phyloP scores from a whole-genome alignment of 176 grass and related monocot species.

The Musa acuminata region DNA sequence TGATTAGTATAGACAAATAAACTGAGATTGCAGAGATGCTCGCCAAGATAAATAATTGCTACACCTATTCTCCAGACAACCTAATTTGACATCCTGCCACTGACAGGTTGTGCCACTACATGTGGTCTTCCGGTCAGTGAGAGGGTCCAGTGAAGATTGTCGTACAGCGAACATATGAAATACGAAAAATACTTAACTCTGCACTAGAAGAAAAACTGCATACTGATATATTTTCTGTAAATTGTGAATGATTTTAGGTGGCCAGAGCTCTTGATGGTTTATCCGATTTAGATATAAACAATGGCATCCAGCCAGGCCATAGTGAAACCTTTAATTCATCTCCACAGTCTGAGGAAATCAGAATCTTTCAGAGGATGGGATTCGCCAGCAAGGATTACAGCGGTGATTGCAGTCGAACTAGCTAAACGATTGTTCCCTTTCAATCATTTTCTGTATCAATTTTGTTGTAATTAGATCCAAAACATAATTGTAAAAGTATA shows the following conservation, averaged over 20 bases:
- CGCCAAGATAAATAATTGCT: not conserved
- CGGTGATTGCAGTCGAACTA: conserved; percentile 58
- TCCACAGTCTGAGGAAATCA: conserved; percentile 80
- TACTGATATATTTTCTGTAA: conserved; percentile 11
- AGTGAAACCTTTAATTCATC: conserved; percentile 73
- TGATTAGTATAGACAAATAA: not conserved
- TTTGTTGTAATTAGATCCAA: conserved; percentile 9
- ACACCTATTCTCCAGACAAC: not conserved
- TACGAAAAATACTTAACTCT: not conserved
- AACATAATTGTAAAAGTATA: not conserved
- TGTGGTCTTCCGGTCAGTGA: not conserved
- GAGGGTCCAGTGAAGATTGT: too few species aligned
- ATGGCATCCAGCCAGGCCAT: conserved; percentile 69
- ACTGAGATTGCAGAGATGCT: not conserved
- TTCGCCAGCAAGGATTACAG: conserved; percentile 59
- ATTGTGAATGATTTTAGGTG: conserved; percentile 32
- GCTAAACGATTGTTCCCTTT: conserved; percentile 28
- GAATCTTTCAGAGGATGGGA: conserved; percentile 82
- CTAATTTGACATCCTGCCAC: not conserved
- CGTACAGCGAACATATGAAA: not conserved
- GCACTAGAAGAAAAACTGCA: too few species aligned
- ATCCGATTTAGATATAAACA: conserved; percentile 78
- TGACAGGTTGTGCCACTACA: not conserved
- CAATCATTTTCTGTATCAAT: not conserved
- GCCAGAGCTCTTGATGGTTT: conserved; percentile 93